Evolutionary conservation across 2,329 filamentous ascomycete genomes (phyloP).

Genomic region (Fusarium solani-melongenae): DNA sequence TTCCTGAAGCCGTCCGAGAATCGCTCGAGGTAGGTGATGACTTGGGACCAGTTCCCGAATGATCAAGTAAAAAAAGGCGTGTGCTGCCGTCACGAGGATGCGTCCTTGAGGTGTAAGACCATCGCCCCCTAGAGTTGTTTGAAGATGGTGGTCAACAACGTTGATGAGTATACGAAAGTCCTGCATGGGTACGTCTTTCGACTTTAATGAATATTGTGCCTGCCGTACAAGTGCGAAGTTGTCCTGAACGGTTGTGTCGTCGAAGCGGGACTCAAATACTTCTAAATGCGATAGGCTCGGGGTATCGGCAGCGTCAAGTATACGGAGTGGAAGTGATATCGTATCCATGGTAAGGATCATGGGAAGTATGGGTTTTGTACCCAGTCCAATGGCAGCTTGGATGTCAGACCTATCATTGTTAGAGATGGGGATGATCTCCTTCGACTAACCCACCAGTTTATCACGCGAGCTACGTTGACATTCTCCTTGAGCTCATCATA

Average conservation of each 20-base stretch:
- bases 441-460: conserved; percentile 11
- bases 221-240: conserved; percentile 21
- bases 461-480: conserved; percentile 20
- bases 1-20: background rate
- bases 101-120: background rate
- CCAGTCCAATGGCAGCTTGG: conserved; percentile 22
- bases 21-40: background rate
- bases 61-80: conserved; percentile 10
- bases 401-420: conserved; percentile 20
- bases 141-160: conserved; percentile 16
- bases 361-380: conserved; percentile 18
- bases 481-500: conserved; percentile 18
- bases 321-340: conserved; percentile 12
- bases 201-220: conserved; percentile 9
- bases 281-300: conserved; percentile 19
- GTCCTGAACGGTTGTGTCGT: background rate
- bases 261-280: conserved; percentile 4
- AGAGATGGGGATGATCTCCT: background rate
- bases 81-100: conserved; percentile 14
- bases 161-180: conserved; percentile 28
- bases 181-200: conserved; percentile 3
- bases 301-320: conserved; percentile 8
- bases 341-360: conserved; percentile 12
- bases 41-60: conserved; percentile 9
- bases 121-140: background rate